Percentiles rank a stretch among this genome's conserved stretches.
Conservation (phyloP, 306 rosid species). For the Malus sylvestris region DNA sequence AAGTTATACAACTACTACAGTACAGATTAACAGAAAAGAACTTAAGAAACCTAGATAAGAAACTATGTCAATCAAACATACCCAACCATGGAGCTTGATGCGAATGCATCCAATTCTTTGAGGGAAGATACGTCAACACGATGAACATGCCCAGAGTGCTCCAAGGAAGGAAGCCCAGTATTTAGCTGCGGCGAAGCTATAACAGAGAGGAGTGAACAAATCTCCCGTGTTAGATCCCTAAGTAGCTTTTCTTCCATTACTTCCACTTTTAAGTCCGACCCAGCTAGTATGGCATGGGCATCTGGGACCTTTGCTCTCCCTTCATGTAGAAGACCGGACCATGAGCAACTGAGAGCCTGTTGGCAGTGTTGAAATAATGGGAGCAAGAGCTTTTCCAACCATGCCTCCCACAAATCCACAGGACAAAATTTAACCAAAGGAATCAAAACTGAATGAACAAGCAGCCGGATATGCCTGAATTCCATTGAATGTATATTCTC, state of each 20-base stretch:
- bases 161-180: constrained; percentile 72
- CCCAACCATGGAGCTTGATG: constrained; percentile 83
- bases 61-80: constrained; percentile 32
- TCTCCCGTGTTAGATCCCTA: constrained; percentile 84
- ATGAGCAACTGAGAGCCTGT: constrained; percentile 66
- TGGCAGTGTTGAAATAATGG: constrained; percentile 71
- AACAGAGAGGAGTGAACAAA: constrained; percentile 60
- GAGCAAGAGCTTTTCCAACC: constrained; percentile 83
- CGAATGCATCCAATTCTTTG: constrained; percentile 62
- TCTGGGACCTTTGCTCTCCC: constrained; percentile 95
- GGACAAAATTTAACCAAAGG: constrained; percentile 84
- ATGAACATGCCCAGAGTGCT: constrained; percentile 75
- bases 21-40: constrained; percentile 14
- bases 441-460: constrained; percentile 76
- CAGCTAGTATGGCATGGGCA: constrained; percentile 50
- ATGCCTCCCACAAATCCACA: constrained; percentile 69
- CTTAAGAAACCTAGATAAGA: neutral
- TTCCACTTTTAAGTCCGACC: constrained; percentile 85
- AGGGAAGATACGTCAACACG: constrained; percentile 57
- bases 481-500: constrained; percentile 96
- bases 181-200: constrained; percentile 74
- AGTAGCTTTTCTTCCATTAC: constrained; percentile 91
- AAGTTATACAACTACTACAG: neutral
- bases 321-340: constrained; percentile 80
- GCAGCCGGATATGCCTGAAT: constrained; percentile 88